Evolutionary conservation across 305 asterid genomes (phyloP).

Genomic region (Solanum aculeatissimum): DNA sequence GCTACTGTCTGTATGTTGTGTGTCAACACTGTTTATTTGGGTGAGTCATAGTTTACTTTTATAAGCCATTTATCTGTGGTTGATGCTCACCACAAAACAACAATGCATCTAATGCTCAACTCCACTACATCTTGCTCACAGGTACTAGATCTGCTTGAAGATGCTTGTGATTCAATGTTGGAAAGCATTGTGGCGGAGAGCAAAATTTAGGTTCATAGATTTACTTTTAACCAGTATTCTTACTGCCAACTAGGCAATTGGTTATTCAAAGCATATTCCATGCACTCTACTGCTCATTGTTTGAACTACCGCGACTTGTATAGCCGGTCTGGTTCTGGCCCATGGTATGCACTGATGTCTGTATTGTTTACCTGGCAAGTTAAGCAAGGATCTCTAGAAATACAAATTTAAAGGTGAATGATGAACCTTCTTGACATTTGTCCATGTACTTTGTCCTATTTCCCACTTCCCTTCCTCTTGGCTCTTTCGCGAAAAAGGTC

Average conservation of each 20-base stretch:
- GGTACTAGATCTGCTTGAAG: conserved; percentile 88
- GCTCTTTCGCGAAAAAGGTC: not conserved
- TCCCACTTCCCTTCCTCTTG: not conserved
- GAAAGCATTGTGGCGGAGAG: conserved; percentile 41
- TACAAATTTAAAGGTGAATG: not conserved
- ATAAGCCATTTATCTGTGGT: not conserved
- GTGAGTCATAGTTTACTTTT: not conserved
- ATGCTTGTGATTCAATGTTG: conserved; percentile 73
- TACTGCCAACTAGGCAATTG: not conserved
- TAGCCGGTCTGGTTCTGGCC: not conserved
- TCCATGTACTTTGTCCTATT: not conserved
- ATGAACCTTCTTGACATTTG: not conserved
- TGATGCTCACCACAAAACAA: not conserved
- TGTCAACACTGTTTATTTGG: not conserved
- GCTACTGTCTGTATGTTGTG: not conserved
- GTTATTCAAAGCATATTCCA: not conserved
- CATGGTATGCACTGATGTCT: not conserved
- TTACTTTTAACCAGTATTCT: not conserved
- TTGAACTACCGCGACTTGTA: not conserved
- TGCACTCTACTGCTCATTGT: not conserved
- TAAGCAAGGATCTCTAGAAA: not conserved
- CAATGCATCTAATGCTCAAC: not conserved
- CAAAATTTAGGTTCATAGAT: conserved; percentile 9
- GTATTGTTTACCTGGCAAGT: not conserved
- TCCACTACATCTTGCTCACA: conserved; percentile 11